These are phyloP conservation scores for Termitomyces sp. DNA, from an alignment of 768 basidiomycete species.

Conservation along the genomic window DNA sequence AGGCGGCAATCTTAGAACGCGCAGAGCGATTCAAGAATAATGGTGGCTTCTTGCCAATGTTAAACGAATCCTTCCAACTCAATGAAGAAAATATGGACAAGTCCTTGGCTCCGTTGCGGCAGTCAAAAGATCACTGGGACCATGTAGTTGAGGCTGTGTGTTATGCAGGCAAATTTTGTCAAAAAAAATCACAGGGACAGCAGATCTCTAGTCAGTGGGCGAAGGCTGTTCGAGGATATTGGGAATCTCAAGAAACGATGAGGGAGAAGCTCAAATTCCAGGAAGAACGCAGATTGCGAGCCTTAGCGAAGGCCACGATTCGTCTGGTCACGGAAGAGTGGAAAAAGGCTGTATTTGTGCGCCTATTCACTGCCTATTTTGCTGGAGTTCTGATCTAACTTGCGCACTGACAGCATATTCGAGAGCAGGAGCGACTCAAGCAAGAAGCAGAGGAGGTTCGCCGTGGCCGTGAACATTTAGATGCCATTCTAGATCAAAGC, in stretches of 20 bases:
- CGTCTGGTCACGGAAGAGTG: conserved; percentile 72
- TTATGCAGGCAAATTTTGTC: conserved; percentile 17
- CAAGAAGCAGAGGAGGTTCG: conserved; percentile 74
- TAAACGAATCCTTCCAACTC: conserved; percentile 27
- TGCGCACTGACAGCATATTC: conserved; percentile 52
- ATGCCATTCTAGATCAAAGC: conserved; percentile 87
- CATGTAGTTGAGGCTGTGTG: conserved; percentile 45
- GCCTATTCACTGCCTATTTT: conserved; percentile 22
- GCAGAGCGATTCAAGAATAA: conserved; percentile 27
- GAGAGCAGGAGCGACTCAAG: conserved; percentile 58
- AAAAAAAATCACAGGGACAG: conserved; percentile 25
- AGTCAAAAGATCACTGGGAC: conserved; percentile 52
- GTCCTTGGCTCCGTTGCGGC: conserved; percentile 26
- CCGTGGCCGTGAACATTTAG: conserved; percentile 79
- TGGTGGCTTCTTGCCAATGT: conserved; percentile 34
- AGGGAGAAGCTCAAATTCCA: conserved; percentile 52
- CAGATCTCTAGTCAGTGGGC: conserved; percentile 54
- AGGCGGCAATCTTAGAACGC: conserved; percentile 29
- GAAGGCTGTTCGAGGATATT: conserved; percentile 63
- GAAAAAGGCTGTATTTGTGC: conserved; percentile 82
- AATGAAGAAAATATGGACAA: conserved; percentile 17
- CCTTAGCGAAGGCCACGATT: conserved; percentile 66
- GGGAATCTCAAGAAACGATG: conserved; percentile 60
- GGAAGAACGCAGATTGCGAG: conserved; percentile 64
- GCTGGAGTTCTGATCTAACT: not conserved